Conservation (phyloP, 768 basidiomycete species). For the Leccinum subgranulosum region DNA sequence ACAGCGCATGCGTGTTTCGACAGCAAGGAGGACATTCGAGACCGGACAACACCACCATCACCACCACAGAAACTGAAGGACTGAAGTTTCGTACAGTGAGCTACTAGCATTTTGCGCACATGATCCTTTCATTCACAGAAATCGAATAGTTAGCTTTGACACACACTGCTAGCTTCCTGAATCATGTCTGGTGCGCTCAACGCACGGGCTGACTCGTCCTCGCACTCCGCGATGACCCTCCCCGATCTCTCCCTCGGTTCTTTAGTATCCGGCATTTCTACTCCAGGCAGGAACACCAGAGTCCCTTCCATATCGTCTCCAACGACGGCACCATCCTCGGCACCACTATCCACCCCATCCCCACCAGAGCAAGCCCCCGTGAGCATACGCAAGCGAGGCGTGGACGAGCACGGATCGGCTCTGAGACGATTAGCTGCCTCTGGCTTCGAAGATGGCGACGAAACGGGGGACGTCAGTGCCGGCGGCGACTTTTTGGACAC, state of each 20-base stretch:
- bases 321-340: constrained; percentile 52
- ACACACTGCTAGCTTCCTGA: neutral
- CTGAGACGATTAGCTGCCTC: constrained; percentile 37
- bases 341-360: constrained; percentile 48
- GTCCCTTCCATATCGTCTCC: constrained; percentile 49
- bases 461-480: constrained; percentile 26
- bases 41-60: neutral
- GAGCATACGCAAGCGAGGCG: constrained; percentile 34
- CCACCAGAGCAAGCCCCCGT: constrained; percentile 34
- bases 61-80: neutral
- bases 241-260: constrained; percentile 65
- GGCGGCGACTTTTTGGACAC: constrained; percentile 51
- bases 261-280: constrained; percentile 50
- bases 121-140: neutral
- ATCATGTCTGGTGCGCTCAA: constrained; percentile 45
- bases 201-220: constrained; percentile 38
- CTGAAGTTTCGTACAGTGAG: constrained; percentile 6
- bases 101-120: neutral
- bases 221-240: constrained; percentile 42
- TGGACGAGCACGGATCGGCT: constrained; percentile 39
- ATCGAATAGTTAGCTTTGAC: neutral
- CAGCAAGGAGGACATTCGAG: neutral
- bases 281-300: constrained; percentile 44
- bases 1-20: neutral
- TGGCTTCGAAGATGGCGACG: constrained; percentile 35